Evolutionary conservation across 1,284 basidiomycete species (phyloP).

Genomic region (Omphalotus olearius): DNA sequence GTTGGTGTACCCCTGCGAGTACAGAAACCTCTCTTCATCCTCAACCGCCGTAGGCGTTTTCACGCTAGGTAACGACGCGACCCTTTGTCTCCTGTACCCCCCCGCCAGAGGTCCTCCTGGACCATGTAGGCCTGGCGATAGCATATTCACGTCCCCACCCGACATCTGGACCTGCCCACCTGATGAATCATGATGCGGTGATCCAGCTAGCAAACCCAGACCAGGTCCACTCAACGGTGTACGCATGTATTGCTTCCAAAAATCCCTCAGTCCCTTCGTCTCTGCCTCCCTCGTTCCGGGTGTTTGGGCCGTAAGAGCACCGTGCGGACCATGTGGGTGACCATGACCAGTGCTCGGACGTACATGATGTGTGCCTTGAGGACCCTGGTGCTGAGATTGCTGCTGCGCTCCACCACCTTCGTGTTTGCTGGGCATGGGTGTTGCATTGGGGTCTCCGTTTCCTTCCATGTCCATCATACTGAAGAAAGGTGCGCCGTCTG

Average conservation of each 20-base stretch:
- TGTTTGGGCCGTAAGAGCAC: neutral
- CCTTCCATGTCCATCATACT: constrained; percentile 18
- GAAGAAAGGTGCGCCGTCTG: constrained; percentile 60
- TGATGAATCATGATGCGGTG: neutral
- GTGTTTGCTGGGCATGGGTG: constrained; percentile 36
- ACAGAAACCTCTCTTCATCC: constrained; percentile 2
- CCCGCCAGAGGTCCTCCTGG: neutral
- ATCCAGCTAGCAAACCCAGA: constrained; percentile 16
- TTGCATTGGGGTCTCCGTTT: constrained; percentile 37
- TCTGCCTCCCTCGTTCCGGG: constrained; percentile 39
- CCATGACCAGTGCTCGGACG: constrained; percentile 10
- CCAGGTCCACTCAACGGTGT: constrained; percentile 58
- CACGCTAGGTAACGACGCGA: constrained; percentile 60
- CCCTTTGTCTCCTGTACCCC: constrained; percentile 43
- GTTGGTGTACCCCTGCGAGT: neutral
- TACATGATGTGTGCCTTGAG: neutral
- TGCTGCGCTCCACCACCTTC: neutral
- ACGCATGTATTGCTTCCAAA: constrained; percentile 72
- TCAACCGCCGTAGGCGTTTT: constrained; percentile 49
- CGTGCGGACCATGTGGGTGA: neutral
- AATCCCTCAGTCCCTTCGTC: constrained; percentile 56
- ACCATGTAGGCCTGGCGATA: constrained; percentile 4
- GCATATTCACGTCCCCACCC: constrained; percentile 2
- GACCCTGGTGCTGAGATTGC: neutral
- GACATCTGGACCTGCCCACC: constrained; percentile 14